A percentile compares a stretch with the other conserved stretches of the same genome.
phyloP scores from a whole-genome alignment of 768 basidiomycete species.

The Mycena haematopus region DNA sequence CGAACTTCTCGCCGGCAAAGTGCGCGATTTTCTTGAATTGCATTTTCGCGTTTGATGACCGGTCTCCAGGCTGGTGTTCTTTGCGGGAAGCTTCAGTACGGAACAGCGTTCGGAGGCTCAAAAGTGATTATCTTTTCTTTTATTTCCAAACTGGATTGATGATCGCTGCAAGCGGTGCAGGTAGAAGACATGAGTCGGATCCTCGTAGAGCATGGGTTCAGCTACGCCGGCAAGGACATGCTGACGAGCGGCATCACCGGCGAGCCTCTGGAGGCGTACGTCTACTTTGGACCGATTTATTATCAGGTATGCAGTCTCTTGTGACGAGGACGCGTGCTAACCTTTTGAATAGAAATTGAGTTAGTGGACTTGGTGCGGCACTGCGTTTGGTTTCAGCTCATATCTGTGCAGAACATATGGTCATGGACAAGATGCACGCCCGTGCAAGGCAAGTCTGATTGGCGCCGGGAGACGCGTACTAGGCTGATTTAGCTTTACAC shows the following conservation, averaged over 20 bases:
- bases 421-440: constrained; percentile 99
- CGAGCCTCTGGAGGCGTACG: constrained; percentile 94
- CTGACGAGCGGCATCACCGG: constrained; percentile 98
- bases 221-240: constrained; percentile 99
- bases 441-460: constrained; percentile 76
- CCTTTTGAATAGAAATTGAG: constrained; percentile 80
- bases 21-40: constrained; percentile 34
- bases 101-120: constrained; percentile 96
- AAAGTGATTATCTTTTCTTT: constrained; percentile 60
- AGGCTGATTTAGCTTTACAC: constrained; percentile 28
- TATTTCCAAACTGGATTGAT: not conserved
- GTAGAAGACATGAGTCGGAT: constrained; percentile 99
- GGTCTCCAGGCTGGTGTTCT: constrained; percentile 84
- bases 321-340: constrained; percentile 25
- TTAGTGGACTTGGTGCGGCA: constrained; percentile 48
- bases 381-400: constrained; percentile 6
- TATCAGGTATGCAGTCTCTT: constrained; percentile 69
- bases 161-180: constrained; percentile 43
- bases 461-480: constrained; percentile 10
- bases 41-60: constrained; percentile 19
- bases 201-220: constrained; percentile 93
- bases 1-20: constrained; percentile 95
- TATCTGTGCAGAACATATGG: constrained; percentile 83
- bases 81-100: constrained; percentile 88
- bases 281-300: constrained; percentile 98